Evolutionary conservation across 148 eudicot species (phyloP), one percentile per base, ranked within the genome.

Genomic region (Selenicereus undatus): DNA sequence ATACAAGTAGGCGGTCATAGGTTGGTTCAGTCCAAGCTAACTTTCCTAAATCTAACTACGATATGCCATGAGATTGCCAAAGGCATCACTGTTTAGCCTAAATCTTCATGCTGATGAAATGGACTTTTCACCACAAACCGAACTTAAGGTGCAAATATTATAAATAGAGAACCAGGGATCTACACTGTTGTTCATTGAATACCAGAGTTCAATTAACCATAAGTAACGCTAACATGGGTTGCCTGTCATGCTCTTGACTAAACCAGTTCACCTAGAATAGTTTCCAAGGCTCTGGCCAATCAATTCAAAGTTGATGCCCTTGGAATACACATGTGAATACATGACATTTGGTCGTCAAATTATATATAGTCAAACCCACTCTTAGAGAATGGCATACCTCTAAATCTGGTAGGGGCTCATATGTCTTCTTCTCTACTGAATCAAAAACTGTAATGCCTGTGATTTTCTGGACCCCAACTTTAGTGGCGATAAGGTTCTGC

Each of bases 401-500:
- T 82, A 94, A 64, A 87, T 94, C 95, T 79, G 90, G 84, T 51
- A 92, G 79, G 26, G 99, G 90, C 77, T 94, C 98, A 81, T 96
- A 89, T 32, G 95, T 89, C 84, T 86, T 93, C 90, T 94, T 91
- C 87, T 93, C 99, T 75, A 85, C 86, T 11, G 95, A 87, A 87
- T 96, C 99, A 65, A 90, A 92, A 35, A 96, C 89, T 36, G 94
- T 94, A 74, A 96, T 91, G 85, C 99, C 99, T 17, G 94, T 86
- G 85, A 96, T 91, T 86, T 94, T 92, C 88, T 96, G 99, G 82
- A 96, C 92, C 78, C 99, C 98, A 51, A 89, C 90, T 88, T 90
- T 91, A 16, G 87, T 87, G 71, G 98, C 97, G 77, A 96, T 94
- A 85, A 96, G 90, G 82, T 91, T 92, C 99, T 96, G 93, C 95